A percentile compares a stretch with the other conserved stretches of the same genome.
These are phyloP conservation scores for Annulohypoxylon moriforme DNA, from an alignment of 495 filamentous ascomycete species.

Conservation along the genomic window DNA sequence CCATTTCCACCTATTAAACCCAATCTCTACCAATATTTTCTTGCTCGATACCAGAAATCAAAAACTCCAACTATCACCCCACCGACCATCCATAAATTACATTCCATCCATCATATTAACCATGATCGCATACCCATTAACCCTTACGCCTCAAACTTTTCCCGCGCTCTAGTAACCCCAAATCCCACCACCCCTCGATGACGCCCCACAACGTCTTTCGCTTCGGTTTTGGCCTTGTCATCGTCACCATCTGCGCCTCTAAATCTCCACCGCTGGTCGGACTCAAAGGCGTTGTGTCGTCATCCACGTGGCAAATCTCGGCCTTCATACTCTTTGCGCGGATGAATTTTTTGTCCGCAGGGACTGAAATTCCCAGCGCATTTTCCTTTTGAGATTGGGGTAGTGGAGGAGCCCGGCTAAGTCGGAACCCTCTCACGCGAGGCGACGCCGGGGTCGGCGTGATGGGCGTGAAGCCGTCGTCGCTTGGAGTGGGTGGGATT, in stretches of 20 bases:
- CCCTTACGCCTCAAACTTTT: conserved; percentile 41
- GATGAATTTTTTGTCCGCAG: conserved; percentile 4
- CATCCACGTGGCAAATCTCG: neutral
- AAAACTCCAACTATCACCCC: conserved; percentile 2
- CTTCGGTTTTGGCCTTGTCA: conserved; percentile 40
- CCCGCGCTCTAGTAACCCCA: conserved; percentile 53
- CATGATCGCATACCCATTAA: conserved; percentile 17
- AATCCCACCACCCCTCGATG: conserved; percentile 62
- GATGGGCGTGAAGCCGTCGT: conserved; percentile 43
- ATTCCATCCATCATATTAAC: neutral
- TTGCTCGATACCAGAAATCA: neutral
- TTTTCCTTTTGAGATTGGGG: conserved; percentile 37
- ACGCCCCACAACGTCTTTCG: conserved; percentile 54
- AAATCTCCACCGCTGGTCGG: conserved; percentile 17
- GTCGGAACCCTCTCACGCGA: conserved; percentile 27
- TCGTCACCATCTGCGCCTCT: conserved; percentile 17
- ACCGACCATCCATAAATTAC: conserved; percentile 9
- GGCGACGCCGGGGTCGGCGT: conserved; percentile 41
- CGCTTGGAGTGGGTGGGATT: conserved; percentile 36
- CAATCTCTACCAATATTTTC: conserved; percentile 16
- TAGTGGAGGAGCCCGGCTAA: conserved; percentile 40
- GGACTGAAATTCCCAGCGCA: conserved; percentile 42
- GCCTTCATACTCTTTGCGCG: conserved; percentile 34
- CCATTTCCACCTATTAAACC: conserved; percentile 18
- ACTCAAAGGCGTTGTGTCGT: conserved; percentile 37